phyloP scores from a whole-genome alignment of 257 asterid species.

The Coffea eugenioides region DNA sequence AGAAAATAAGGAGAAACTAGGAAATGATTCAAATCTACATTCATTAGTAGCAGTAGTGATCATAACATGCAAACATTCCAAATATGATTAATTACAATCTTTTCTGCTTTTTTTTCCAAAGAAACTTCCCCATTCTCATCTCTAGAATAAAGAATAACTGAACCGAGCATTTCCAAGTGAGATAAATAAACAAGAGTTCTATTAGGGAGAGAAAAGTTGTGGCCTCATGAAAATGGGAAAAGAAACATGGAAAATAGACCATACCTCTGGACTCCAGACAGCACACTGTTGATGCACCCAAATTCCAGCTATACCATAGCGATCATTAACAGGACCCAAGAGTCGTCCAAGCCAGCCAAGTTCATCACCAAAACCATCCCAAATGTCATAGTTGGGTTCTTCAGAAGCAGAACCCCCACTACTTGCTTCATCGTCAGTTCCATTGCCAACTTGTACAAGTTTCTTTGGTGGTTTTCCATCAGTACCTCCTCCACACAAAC shows the following conservation, averaged over 20 bases:
- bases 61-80: background rate
- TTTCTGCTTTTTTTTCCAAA: background rate
- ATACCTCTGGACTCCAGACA: slow-evolving; percentile 99
- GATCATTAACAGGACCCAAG: slow-evolving; percentile 92
- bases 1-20: background rate
- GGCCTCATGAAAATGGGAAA: background rate
- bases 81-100: background rate
- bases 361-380: slow-evolving; percentile 98
- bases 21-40: background rate
- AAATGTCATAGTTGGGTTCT: slow-evolving; percentile 81
- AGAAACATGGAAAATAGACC: slow-evolving; percentile 11
- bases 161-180: background rate
- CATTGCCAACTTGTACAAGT: slow-evolving; percentile 56
- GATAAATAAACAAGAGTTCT: background rate
- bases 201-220: background rate
- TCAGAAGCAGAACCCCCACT: slow-evolving; percentile 90
- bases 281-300: slow-evolving; percentile 99
- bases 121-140: background rate
- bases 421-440: slow-evolving; percentile 76
- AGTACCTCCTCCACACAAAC: slow-evolving; percentile 92
- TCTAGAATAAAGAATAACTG: background rate
- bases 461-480: slow-evolving; percentile 93
- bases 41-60: background rate
- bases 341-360: slow-evolving; percentile 97
- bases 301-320: slow-evolving; percentile 93